Evolutionary conservation across 1,284 basidiomycete species (phyloP), one percentile per base, ranked within the genome.

Genomic region (Leccinum fuscescens): DNA sequence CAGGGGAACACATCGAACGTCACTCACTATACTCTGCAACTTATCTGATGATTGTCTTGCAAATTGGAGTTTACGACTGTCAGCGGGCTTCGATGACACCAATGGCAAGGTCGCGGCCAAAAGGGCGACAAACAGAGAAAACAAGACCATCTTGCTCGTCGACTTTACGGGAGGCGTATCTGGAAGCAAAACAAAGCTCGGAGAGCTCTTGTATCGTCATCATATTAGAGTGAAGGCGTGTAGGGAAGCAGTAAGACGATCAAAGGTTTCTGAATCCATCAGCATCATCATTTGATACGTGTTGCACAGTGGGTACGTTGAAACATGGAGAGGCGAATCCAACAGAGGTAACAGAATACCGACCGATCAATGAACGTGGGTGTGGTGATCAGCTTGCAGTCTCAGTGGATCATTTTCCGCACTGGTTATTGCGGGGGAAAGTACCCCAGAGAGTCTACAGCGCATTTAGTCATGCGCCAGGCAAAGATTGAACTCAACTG

Each of bases 1-100:
- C 46, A 54, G 22, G 20, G 56, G 31, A 6, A 20, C 8, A 53
- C 6, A 15, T 8, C 33, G 20, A 11, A 29, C 4, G 20, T 37
- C 6, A 22, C 61, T 6, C 44, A 69, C 70, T 11, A 57, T 69
- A n/a, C 54, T 60, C 46, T 70, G 68, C 20, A 72, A 59, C 11
- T 57, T 59, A 9, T 64, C 62, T 6, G 65, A 59, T 1, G 65
- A 65, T 42, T 48, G 39, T 53, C 60, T 62, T 37, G 63, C 48
- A 54, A 71, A 66, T 55, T 59, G 8, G 52, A 67, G 59, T 22
- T 61, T 62, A 9, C 56, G 61, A 61, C 59, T 52, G 33, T 56
- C 31, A 14, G 14, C 52, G 12, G 39, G 29, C 37, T 50, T 50
- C 44, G 55, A 55, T n/a, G 54, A 70, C 15, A 59, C 65, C 6